Evolutionary conservation across 805 yeast species (phyloP).

Genomic region (Candida vaughaniae): DNA sequence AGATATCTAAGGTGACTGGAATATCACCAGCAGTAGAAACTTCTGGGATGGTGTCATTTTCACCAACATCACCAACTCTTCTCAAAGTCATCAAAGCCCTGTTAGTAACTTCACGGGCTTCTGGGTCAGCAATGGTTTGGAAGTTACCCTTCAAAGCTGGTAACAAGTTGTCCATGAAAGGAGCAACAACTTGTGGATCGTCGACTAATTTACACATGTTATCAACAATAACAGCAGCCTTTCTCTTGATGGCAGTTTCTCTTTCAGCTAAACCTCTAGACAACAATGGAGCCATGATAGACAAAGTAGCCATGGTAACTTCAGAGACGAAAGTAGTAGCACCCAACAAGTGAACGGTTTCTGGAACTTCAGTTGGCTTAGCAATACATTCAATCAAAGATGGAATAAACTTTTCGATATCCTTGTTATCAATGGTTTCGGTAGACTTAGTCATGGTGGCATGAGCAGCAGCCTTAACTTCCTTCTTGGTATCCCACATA

Average conservation of each 20-base stretch:
- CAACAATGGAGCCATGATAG: conserved; percentile 98
- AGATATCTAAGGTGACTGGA: conserved; percentile 78
- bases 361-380: conserved; percentile 95
- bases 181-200: conserved; percentile 99
- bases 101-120: conserved; percentile 97
- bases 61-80: conserved; percentile 98
- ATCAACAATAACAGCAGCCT: conserved; percentile 98
- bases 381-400: conserved; percentile 96
- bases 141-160: conserved; percentile 95
- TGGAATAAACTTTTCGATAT: conserved; percentile 98
- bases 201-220: conserved; percentile 99
- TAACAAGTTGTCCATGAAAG: conserved; percentile 91
- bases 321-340: conserved; percentile 99
- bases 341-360: conserved; percentile 98
- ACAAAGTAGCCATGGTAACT: conserved; percentile 98
- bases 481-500: conserved; percentile 99
- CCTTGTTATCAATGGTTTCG: conserved; percentile 98
- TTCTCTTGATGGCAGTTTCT: conserved; percentile 99
- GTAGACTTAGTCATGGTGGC: conserved; percentile 94
- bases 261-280: conserved; percentile 99
- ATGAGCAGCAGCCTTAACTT: conserved; percentile 95
- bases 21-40: conserved; percentile 98
- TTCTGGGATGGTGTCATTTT: conserved; percentile 89
- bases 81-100: conserved; percentile 96
- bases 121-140: conserved; percentile 98